Evolutionary conservation across 1,284 basidiomycete species (phyloP).

Genomic region (Ustilago curta): DNA sequence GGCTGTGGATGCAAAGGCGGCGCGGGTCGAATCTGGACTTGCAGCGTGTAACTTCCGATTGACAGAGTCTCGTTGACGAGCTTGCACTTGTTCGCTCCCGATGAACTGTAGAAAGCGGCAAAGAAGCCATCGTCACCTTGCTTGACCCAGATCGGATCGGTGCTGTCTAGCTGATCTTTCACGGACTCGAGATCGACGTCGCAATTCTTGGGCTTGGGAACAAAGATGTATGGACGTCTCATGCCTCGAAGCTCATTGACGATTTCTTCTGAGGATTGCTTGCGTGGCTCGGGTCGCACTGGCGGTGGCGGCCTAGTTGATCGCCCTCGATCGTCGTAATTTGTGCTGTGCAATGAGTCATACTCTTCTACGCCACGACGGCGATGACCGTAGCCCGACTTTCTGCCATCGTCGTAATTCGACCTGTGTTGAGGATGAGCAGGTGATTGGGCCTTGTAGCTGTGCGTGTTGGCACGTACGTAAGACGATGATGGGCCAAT

Average conservation of each 20-base stretch:
- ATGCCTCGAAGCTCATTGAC: slow-evolving; percentile 25
- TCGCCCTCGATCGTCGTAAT: slow-evolving; percentile 2
- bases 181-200: slow-evolving; percentile 53
- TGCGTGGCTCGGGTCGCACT: slow-evolving; percentile 8
- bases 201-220: slow-evolving; percentile 45
- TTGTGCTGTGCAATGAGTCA: slow-evolving; percentile 10
- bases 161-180: slow-evolving; percentile 49
- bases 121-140: slow-evolving; percentile 67
- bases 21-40: slow-evolving; percentile 44
- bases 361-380: slow-evolving; percentile 16
- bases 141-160: slow-evolving; percentile 56
- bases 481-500: slow-evolving; percentile 10
- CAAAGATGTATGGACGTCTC: slow-evolving; percentile 48
- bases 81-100: slow-evolving; percentile 47
- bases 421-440: slow-evolving; percentile 7
- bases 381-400: slow-evolving; percentile 1
- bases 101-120: slow-evolving; percentile 54
- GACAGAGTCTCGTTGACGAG: slow-evolving; percentile 47
- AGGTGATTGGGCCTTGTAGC: slow-evolving; percentile 4
- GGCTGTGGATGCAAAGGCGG: not conserved
- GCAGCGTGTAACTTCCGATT: slow-evolving; percentile 46
- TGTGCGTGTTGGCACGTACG: slow-evolving; percentile 5
- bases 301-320: not conserved
- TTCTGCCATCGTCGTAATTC: slow-evolving; percentile 10
- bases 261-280: slow-evolving; percentile 27